Evolutionary conservation across 73 alveolate species (phyloP).

Genomic region (Durusdinium trenchii): DNA sequence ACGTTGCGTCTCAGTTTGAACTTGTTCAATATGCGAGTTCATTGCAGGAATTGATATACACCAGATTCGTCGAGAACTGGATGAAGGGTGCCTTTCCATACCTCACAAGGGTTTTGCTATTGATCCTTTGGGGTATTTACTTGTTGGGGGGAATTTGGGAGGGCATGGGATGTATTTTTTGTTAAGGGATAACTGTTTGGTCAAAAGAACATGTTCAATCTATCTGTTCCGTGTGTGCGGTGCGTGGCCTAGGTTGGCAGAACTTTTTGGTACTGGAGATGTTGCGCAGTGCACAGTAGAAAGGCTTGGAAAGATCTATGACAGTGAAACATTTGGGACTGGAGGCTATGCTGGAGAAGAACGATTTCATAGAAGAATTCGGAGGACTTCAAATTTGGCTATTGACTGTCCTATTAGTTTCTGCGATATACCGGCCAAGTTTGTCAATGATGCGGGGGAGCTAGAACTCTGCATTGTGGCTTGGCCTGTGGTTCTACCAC

Average conservation of each 20-base stretch:
- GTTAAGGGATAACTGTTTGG: too few relatives aligned
- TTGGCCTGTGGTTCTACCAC: neutral
- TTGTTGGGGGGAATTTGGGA: neutral
- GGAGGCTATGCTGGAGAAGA: neutral
- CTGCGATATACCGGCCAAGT: neutral
- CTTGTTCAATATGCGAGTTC: too few relatives aligned
- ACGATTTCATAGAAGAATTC: neutral
- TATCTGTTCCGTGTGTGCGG: too few relatives aligned
- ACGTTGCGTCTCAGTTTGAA: too few relatives aligned
- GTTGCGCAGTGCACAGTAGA: neutral
- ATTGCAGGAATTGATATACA: too few relatives aligned
- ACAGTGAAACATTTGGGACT: neutral
- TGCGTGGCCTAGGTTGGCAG: neutral
- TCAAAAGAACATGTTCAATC: too few relatives aligned
- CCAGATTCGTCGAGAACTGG: too few relatives aligned
- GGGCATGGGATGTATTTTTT: neutral
- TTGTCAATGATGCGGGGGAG: neutral
- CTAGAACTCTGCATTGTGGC: neutral
- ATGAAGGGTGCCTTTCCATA: too few relatives aligned
- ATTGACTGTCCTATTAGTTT: neutral
- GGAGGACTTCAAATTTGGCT: neutral
- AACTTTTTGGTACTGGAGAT: neutral
- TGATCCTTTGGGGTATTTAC: too few relatives aligned
- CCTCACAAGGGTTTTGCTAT: neutral
- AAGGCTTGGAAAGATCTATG: neutral